Evolutionary conservation across 768 basidiomycete species (phyloP), one percentile per base, ranked within the genome.

Genomic region (Steccherinum ochraceum): DNA sequence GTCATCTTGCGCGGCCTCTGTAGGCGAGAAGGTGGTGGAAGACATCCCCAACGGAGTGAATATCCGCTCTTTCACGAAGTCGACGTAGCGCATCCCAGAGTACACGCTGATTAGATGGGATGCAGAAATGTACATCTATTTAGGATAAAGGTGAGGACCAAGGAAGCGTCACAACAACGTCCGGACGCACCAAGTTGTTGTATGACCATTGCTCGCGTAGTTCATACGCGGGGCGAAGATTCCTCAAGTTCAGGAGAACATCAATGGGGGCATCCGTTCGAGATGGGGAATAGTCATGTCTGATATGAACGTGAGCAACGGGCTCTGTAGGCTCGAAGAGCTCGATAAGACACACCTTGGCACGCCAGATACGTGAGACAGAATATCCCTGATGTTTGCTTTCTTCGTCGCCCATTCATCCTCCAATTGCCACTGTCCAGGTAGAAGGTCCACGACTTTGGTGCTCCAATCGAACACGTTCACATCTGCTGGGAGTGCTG

Each of bases 51-150:
- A 54, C 0, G 73, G 73, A 0, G 49, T 24, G 45, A 77, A 69
- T 12, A 78, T 65, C 7, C 73, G 73, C 23, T 67, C 64, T 16
- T 64, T 55, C 16, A 76, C 72, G 27, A 75, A 80, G 2, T 68
- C 60, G 7, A 60, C 56, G 50, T 71, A 77, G 2, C 64, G 42
- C 40, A 58, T 58, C 1, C 59, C 67, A 0, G 71, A 52, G 43
- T 70, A 70, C 20, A 47, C 63, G 7, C 59, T 55, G 21, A 77
- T 52, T 11, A 77, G 54, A 40, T 75, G 56, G 1, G 67, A 50
- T 3, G 53, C 65, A 0, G 66, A 52, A 46, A 67, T 64, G 52
- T 65, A 75, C 72, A 76, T 72, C 73, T 76, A 40, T n/a, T 11
- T 3, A 12, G 1, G n/a, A 16, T 16, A 41, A 16, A 5, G 5